Conservation (phyloP, 2,329 filamentous ascomycete species). For the Pseudomassariella vexata region DNA sequence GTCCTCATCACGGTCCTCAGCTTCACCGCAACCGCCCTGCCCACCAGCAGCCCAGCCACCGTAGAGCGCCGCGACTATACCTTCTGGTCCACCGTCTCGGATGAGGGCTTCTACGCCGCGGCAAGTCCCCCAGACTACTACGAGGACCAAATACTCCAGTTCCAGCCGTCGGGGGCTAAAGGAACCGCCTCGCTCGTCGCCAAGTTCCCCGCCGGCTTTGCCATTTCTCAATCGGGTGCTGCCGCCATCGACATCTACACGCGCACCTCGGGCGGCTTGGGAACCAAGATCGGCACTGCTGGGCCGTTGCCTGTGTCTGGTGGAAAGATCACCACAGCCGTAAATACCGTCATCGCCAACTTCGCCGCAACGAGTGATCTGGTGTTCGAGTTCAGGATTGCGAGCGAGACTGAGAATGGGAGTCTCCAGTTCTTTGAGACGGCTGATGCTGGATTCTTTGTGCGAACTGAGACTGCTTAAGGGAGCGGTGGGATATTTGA, state of each 20-base stretch:
- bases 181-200: slow-evolving; percentile 1
- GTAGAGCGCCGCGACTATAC: background rate
- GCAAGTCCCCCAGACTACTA: slow-evolving; percentile 1
- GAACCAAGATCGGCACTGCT: background rate
- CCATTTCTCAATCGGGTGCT: background rate
- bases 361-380: background rate
- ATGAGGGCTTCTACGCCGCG: slow-evolving; percentile 4
- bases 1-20: background rate
- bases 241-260: slow-evolving; percentile 3
- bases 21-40: slow-evolving; percentile 3
- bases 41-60: background rate
- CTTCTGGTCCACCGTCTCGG: slow-evolving; percentile 2
- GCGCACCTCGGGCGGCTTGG: slow-evolving; percentile 1
- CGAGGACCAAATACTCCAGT: slow-evolving; percentile 5
- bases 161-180: background rate
- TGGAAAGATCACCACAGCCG: background rate
- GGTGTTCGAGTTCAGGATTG: slow-evolving; percentile 2
- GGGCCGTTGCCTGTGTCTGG: background rate
- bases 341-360: slow-evolving; percentile 1
- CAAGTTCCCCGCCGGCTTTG: slow-evolving; percentile 2
- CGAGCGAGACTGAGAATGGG: background rate
- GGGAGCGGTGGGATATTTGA: no score
- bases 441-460: slow-evolving; percentile 1
- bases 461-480: slow-evolving; percentile 1
- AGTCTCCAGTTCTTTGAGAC: slow-evolving; percentile 4